phyloP scores from a whole-genome alignment of 1,284 basidiomycete genomes.

The Coniophora puteana region DNA sequence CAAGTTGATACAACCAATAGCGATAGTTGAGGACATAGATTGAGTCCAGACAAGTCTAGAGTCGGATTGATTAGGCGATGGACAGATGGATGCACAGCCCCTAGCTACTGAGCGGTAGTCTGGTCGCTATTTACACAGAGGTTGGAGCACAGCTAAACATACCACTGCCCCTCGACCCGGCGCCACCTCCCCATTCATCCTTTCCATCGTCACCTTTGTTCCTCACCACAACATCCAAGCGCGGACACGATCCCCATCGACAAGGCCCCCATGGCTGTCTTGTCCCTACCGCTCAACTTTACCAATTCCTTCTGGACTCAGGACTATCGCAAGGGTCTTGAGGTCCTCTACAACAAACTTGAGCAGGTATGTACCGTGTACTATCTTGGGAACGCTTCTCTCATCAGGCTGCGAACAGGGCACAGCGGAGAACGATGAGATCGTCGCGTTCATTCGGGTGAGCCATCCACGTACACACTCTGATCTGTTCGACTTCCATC shows the following conservation, averaged over 20 bases:
- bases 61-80: conserved; percentile 68
- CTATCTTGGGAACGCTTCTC: conserved; percentile 12
- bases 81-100: conserved; percentile 50
- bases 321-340: conserved; percentile 80
- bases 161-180: conserved; percentile 5
- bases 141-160: conserved; percentile 1
- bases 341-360: conserved; percentile 73
- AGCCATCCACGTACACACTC: conserved; percentile 23
- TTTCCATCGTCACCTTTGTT: not conserved
- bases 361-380: conserved; percentile 56
- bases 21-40: no score
- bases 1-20: no score
- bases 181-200: not conserved
- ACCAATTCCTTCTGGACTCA: conserved; percentile 91
- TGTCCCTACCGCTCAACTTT: conserved; percentile 82
- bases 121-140: no score
- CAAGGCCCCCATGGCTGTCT: conserved; percentile 73
- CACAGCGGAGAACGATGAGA: conserved; percentile 75
- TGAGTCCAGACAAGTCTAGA: no score
- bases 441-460: conserved; percentile 79
- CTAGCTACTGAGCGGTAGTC: conserved; percentile 35
- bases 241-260: not conserved
- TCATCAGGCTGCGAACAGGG: conserved; percentile 44
- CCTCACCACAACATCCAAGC: no score
- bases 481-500: no score